Percentiles rank a stretch among this genome's conserved stretches.
Conservation (phyloP, 2,329 filamentous ascomycete genomes). For the Microdochium nivale region DNA sequence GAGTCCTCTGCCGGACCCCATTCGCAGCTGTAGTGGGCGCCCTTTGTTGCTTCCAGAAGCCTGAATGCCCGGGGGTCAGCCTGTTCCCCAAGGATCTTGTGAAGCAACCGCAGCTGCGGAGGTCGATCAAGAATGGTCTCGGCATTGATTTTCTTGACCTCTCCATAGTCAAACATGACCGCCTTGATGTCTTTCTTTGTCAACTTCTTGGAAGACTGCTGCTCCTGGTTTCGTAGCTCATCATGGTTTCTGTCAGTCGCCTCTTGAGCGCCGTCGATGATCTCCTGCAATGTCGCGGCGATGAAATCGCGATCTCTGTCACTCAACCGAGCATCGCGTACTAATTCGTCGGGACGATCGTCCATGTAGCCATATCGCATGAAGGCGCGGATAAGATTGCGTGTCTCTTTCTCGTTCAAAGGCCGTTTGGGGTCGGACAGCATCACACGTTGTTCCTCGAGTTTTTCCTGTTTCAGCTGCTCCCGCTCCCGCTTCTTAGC, state of each 20-base stretch:
- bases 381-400: constrained; percentile 83
- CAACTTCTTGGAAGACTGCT: constrained; percentile 69
- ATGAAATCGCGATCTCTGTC: constrained; percentile 79
- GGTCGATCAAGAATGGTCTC: constrained; percentile 91
- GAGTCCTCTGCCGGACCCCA: constrained; percentile 94
- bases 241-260: constrained; percentile 61
- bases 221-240: constrained; percentile 70
- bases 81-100: constrained; percentile 58
- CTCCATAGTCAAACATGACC: constrained; percentile 87
- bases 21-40: constrained; percentile 79
- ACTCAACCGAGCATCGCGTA: constrained; percentile 75
- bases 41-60: constrained; percentile 84
- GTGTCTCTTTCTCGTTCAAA: constrained; percentile 84
- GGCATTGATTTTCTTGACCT: constrained; percentile 90
- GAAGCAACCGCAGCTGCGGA: constrained; percentile 77
- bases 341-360: constrained; percentile 78
- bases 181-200: constrained; percentile 98
- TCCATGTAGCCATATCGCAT: constrained; percentile 87
- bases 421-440: constrained; percentile 80
- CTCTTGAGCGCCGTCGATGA: constrained; percentile 50
- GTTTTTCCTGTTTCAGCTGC: constrained; percentile 61
- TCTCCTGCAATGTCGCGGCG: constrained; percentile 64
- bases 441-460: constrained; percentile 66
- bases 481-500: constrained; percentile 59
- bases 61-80: constrained; percentile 74